These are phyloP conservation scores for Epichloe uncinata DNA, from an alignment of 2,329 filamentous ascomycete species.

Conservation along the genomic window DNA sequence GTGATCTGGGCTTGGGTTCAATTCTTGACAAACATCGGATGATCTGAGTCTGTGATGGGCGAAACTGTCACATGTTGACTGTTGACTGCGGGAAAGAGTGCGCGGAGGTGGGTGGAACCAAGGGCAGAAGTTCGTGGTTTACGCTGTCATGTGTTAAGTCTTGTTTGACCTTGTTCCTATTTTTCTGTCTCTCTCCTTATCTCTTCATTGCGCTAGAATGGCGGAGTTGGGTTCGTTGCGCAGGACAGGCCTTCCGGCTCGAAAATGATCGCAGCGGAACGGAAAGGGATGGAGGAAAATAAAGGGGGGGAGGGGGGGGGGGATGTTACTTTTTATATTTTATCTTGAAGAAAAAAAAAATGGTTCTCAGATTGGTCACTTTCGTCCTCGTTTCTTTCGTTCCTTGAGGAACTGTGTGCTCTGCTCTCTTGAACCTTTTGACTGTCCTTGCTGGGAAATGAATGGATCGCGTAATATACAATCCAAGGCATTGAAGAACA, in stretches of 20 bases:
- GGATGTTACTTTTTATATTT: neutral
- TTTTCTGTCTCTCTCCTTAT: constrained; percentile 8
- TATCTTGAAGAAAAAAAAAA: neutral
- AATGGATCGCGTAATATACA: no score
- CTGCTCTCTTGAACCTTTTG: no score
- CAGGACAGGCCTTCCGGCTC: constrained; percentile 7
- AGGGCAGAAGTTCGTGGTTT: neutral
- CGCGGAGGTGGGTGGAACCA: neutral
- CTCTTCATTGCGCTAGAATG: constrained; percentile 15
- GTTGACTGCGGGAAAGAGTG: neutral
- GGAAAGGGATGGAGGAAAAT: constrained; percentile 6
- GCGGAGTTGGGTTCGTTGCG: constrained; percentile 13
- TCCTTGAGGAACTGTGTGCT: no score
- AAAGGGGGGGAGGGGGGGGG: no score
- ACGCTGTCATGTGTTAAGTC: constrained; percentile 8
- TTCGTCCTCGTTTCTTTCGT: no score
- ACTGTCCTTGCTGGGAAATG: no score
- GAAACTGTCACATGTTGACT: neutral
- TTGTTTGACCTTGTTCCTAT: constrained; percentile 6
- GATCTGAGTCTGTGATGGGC: neutral
- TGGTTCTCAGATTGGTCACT: neutral
- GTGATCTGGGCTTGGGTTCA: neutral
- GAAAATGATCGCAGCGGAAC: constrained; percentile 12
- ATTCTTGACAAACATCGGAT: neutral
- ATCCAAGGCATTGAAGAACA: no score